phyloP scores from a whole-genome alignment of 75 land plant genomes.

The Cupressus sempervirens region DNA sequence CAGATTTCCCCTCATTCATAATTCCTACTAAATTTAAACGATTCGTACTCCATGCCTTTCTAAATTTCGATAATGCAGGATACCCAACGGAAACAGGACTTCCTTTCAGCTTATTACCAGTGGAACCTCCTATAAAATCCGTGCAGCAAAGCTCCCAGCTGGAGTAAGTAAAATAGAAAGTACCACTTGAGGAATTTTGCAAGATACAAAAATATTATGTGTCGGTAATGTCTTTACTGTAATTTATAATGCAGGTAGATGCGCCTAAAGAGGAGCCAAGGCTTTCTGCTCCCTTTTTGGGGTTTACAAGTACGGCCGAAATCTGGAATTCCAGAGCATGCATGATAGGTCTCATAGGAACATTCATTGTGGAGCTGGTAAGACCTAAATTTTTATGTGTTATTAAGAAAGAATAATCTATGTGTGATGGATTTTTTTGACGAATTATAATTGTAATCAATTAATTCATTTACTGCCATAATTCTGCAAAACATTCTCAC shows the following conservation, averaged over 20 bases:
- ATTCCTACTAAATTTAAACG: background rate
- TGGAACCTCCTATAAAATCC: slow-evolving; percentile 15
- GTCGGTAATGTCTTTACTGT: background rate
- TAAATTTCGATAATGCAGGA: background rate
- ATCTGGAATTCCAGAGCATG: slow-evolving; percentile 93
- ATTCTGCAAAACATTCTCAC: background rate
- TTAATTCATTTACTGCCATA: background rate
- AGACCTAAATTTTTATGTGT: slow-evolving; percentile 8
- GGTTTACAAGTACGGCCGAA: slow-evolving; percentile 88
- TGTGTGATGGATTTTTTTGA: background rate
- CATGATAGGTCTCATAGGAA: slow-evolving; percentile 90
- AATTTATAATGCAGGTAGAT: slow-evolving; percentile 54
- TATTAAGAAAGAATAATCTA: background rate
- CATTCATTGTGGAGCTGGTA: slow-evolving; percentile 80
- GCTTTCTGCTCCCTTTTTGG: slow-evolving; percentile 60
- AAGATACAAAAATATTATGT: background rate
- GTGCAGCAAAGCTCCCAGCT: slow-evolving; percentile 72
- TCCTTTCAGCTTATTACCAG: background rate
- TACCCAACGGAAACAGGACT: background rate
- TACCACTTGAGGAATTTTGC: background rate
- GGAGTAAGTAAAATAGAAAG: slow-evolving; percentile 39
- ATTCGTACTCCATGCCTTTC: background rate
- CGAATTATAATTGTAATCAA: background rate
- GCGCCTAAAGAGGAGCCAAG: slow-evolving; percentile 82
- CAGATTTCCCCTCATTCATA: background rate